Evolutionary conservation across 805 yeast species (phyloP).

Genomic region (Nakazawaea ambrosiae): DNA sequence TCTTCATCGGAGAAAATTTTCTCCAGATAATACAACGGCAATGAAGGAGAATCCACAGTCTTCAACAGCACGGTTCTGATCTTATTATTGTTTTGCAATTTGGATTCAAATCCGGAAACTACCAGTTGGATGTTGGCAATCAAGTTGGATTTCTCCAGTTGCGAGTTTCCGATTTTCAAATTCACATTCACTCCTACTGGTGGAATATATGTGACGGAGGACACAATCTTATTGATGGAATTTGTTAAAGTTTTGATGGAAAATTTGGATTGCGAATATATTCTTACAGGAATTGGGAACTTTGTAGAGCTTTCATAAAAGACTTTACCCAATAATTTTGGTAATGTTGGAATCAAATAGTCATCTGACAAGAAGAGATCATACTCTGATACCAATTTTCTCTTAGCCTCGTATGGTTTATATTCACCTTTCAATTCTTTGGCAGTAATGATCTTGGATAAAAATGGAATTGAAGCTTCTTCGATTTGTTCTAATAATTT

Average conservation of each 20-base stretch:
- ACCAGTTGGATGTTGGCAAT: constrained; percentile 56
- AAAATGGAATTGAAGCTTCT: constrained; percentile 35
- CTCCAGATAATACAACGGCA: constrained; percentile 75
- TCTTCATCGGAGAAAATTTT: constrained; percentile 45
- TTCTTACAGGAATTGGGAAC: constrained; percentile 60
- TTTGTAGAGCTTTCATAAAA: constrained; percentile 56
- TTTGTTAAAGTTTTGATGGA: constrained; percentile 45
- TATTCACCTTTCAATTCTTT: constrained; percentile 75
- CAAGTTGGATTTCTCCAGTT: constrained; percentile 40
- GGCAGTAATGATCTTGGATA: constrained; percentile 56
- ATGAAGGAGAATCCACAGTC: constrained; percentile 66
- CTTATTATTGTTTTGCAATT: constrained; percentile 23
- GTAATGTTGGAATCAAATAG: constrained; percentile 69
- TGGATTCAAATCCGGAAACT: constrained; percentile 37
- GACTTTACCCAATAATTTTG: constrained; percentile 74
- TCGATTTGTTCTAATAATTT: constrained; percentile 40
- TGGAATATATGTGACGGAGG: constrained; percentile 53
- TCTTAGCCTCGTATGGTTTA: constrained; percentile 83
- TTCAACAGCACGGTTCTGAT: constrained; percentile 60
- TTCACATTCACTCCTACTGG: constrained; percentile 69
- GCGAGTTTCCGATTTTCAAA: constrained; percentile 57
- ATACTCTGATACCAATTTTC: constrained; percentile 60
- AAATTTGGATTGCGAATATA: constrained; percentile 30
- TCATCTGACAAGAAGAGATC: constrained; percentile 85
- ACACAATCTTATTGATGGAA: constrained; percentile 51